Evolutionary conservation across 2,329 filamentous ascomycete species (phyloP), one percentile per base, ranked within the genome.

Genomic region (Colletotrichum tanaceti): DNA sequence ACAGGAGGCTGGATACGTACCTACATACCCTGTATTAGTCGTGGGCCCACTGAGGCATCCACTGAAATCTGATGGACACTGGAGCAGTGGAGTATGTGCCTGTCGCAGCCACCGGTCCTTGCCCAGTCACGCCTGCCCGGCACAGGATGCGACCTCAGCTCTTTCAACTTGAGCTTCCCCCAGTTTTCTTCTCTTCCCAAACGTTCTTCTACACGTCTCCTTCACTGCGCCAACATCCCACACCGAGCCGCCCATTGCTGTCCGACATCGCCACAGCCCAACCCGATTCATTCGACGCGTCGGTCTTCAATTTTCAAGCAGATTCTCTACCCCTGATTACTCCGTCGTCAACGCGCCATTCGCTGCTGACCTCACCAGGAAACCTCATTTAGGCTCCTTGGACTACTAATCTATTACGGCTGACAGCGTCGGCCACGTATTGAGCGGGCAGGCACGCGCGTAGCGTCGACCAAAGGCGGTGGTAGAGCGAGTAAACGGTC

Each of bases 111-210:
- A n/a, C n/a, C n/a, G 59, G 59, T 60, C 63, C 65, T 59, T 64
- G 62, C 57, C 50, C 46, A 32, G 61, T 61, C 58, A 28, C 60
- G 65, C 65, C 60, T 66, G 65, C 65, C 59, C 58, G 61, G 66
- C 54, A 53, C 58, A 68, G 58, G 52, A 55, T 58, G 67, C 64
- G 58, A 67, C 63, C 67, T 68, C 53, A 68, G 64, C 67, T 70
- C 52, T 58, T 38, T 35, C 41, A 52, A 35, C 32, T 70, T 58
- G 68, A 70, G 68, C 68, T 70, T n/a, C 59, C 59, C 60, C 64
- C 65, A 65, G 65, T 70, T 70, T 69, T 69, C 68, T 69, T 69
- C 65, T 57, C 47, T 63, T 66, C 24, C 54, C 54, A 64, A 69
- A 65, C 60, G 47, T 46, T 58, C 59, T 18, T 64, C 59, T 39